Base-by-base conservation (phyloP, 177 flowering plant species). In the Telopea speciosissima region DNA sequence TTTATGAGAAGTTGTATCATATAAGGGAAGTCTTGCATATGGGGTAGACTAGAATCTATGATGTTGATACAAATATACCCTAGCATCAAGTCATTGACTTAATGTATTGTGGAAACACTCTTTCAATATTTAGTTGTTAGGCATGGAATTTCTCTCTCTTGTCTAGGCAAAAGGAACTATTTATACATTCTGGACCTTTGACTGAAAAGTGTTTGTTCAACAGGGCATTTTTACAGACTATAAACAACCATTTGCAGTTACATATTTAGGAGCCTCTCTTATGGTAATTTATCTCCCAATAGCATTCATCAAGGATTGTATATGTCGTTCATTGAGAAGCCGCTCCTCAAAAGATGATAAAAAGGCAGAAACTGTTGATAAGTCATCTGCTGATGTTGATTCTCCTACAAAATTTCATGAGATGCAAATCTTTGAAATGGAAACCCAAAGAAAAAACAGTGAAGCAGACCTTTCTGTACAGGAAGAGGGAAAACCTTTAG, bases 221-320 rank as follows among this genome's bases (percentile, higher is more conserved):
- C 95, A 94, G 97, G 96, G 70, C 62, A 93, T 96, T 64, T 96
- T 84, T 80, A 73, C 84, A 23, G 89, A 85, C 77, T 96, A 96
- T 73, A 96, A 88, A 79, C 98, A 96, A 78, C 99, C 99, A 66
- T 96, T 96, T 85, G 98, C 96, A 9, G 85, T 96, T 68, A 93
- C 99, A 65, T 96, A 93, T 83, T 87, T 96, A 72, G 99, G 99
- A 80, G 98, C 99, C 73, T 96, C 99, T 72, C 90, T 96, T 66
- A 83, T 96, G 96, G 92, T 93, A 69, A 85, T 96, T 80, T 96
- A 96, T 81, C 93, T 96, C 69, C 99, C 99, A 21, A 76, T 96
- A 74, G 89, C 99, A 68, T 89, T 86, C 70, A 33, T 89, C 23
- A 96, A 93, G 81, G 99, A 96, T 79, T 85, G 92, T 86, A 52